A percentile compares a stretch with the other conserved stretches of the same genome.
Conservation (phyloP, 257 asterid genomes). For the Nicotiana sylvestris region DNA sequence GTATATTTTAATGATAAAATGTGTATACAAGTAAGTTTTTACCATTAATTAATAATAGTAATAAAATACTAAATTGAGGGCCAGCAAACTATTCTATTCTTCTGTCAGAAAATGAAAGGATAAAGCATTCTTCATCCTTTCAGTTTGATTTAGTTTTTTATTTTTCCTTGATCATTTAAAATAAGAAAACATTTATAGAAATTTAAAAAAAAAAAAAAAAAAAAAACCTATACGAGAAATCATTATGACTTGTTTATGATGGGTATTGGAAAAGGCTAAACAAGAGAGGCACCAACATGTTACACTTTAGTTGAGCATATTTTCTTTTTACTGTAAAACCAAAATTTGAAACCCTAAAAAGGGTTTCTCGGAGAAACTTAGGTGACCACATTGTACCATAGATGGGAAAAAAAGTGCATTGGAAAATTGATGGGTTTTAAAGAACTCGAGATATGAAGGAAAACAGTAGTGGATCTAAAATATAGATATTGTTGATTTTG, state of each 20-base stretch:
- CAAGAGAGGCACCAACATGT: slow-evolving; percentile 6
- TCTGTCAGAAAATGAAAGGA: background rate
- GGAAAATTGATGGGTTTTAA: background rate
- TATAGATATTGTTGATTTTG: background rate
- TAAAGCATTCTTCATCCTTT: background rate
- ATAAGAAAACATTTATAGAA: background rate
- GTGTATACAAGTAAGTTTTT: too few relatives aligned
- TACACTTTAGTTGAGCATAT: slow-evolving; percentile 10
- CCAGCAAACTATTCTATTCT: background rate
- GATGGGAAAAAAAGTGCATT: background rate
- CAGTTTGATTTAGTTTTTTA: background rate
- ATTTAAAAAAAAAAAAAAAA: background rate
- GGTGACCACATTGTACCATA: slow-evolving; percentile 13
- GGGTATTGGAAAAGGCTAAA: slow-evolving; percentile 8
- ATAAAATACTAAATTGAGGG: background rate
- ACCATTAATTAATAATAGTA: background rate
- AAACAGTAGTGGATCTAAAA: too few relatives aligned
- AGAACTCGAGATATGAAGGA: too few relatives aligned
- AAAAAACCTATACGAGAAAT: background rate
- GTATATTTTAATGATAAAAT: too few relatives aligned
- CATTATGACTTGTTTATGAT: slow-evolving; percentile 10
- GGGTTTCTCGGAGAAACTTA: slow-evolving; percentile 10
- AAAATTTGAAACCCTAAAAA: slow-evolving; percentile 4
- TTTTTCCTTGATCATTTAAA: background rate
- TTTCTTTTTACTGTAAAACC: background rate